A percentile compares a stretch with the other conserved stretches of the same genome.
Evolutionary conservation across 2,329 filamentous ascomycete species (phyloP).

Genomic region (Plenodomus biglobosus): DNA sequence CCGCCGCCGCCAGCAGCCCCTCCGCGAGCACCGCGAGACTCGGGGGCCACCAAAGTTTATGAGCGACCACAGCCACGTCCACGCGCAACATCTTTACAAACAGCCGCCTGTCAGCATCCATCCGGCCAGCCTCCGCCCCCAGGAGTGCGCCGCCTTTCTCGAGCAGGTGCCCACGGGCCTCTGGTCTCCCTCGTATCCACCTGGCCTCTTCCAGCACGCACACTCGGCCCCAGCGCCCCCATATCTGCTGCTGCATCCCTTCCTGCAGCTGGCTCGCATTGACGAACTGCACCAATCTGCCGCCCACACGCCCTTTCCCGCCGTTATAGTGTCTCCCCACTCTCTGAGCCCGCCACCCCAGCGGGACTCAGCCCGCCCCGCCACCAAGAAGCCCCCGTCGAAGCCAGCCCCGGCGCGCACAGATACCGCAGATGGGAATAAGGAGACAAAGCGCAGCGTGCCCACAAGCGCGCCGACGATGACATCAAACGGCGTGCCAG

Average conservation of each 20-base stretch:
- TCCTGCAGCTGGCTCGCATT: slow-evolving; percentile 33
- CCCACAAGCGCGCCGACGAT: slow-evolving; percentile 42
- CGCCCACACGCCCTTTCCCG: slow-evolving; percentile 26
- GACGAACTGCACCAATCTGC: slow-evolving; percentile 27
- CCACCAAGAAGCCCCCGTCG: slow-evolving; percentile 33
- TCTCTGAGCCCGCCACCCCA: slow-evolving; percentile 35
- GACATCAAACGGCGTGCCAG: slow-evolving; percentile 37
- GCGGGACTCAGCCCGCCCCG: slow-evolving; percentile 35
- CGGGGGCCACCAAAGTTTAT: slow-evolving; percentile 23
- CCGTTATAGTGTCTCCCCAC: slow-evolving; percentile 46
- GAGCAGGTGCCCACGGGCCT: slow-evolving; percentile 10
- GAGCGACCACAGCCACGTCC: slow-evolving; percentile 30
- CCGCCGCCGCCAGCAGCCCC: slow-evolving; percentile 7
- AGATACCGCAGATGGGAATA: slow-evolving; percentile 45
- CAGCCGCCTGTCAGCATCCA: slow-evolving; percentile 22
- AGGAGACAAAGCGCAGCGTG: slow-evolving; percentile 32
- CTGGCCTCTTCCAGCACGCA: slow-evolving; percentile 13
- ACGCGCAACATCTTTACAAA: slow-evolving; percentile 26
- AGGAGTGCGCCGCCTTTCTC: slow-evolving; percentile 10
- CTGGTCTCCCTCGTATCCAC: slow-evolving; percentile 12
- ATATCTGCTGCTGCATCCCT: slow-evolving; percentile 31
- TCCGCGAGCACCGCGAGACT: slow-evolving; percentile 15
- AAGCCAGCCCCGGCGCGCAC: slow-evolving; percentile 32
- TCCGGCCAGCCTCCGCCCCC: slow-evolving; percentile 14
- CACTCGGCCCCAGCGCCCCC: slow-evolving; percentile 17